Evolutionary conservation across 169 alveolate species (phyloP).

Genomic region (Amoebophrya sp.): DNA sequence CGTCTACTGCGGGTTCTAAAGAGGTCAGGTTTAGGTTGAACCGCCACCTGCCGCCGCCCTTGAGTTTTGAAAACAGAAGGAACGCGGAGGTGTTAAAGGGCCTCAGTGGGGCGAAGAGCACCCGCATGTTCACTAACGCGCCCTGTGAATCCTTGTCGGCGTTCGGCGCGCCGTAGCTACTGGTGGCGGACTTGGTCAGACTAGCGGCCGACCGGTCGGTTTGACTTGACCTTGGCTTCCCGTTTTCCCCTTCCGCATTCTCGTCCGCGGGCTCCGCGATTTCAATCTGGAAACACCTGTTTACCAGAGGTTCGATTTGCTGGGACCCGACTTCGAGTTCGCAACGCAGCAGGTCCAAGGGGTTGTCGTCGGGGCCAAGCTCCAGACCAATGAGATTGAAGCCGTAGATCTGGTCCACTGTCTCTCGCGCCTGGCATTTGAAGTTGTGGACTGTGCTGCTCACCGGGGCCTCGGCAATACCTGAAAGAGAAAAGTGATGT

Average conservation of each 20-base stretch:
- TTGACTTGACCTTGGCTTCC: neutral
- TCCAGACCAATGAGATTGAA: slow-evolving; percentile 2
- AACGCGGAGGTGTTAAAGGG: slow-evolving; percentile 72
- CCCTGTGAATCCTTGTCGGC: too few species aligned
- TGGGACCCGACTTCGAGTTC: slow-evolving; percentile 43
- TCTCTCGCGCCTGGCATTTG: slow-evolving; percentile 57
- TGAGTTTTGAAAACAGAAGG: slow-evolving; percentile 60
- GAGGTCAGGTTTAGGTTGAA: slow-evolving; percentile 70
- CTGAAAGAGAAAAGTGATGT: slow-evolving; percentile 40
- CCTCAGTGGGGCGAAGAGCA: slow-evolving; percentile 71
- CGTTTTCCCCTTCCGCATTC: neutral
- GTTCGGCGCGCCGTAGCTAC: slow-evolving; percentile 3
- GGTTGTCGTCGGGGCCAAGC: neutral
- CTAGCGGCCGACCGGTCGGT: neutral
- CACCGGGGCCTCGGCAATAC: slow-evolving; percentile 75
- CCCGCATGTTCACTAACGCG: slow-evolving; percentile 57
- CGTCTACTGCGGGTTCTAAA: slow-evolving; percentile 80
- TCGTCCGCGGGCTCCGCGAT: neutral
- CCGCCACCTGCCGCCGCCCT: slow-evolving; percentile 84
- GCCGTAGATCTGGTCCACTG: slow-evolving; percentile 46
- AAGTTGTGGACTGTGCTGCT: slow-evolving; percentile 60
- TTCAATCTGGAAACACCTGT: slow-evolving; percentile 47
- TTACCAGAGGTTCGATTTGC: slow-evolving; percentile 40
- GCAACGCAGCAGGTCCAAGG: slow-evolving; percentile 20
- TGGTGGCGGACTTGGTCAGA: neutral